These are phyloP conservation scores for Carpinus fangiana DNA, from an alignment of 306 rosid genomes.

Conservation along the genomic window DNA sequence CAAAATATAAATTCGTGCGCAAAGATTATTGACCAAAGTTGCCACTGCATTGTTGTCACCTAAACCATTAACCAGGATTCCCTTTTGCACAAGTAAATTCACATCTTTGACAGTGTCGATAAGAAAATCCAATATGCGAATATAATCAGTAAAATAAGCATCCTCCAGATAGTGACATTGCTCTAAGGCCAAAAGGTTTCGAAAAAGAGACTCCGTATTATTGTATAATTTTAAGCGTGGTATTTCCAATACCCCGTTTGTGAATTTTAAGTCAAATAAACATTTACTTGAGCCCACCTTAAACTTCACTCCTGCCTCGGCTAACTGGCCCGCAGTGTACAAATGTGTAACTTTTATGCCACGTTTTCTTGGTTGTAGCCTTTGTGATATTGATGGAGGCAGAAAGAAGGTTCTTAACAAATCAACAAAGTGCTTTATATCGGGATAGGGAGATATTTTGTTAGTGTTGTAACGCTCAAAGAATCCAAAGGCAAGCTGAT, in stretches of 20 bases:
- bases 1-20: neutral
- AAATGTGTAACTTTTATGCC: rapidly evolving
- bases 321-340: neutral
- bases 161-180: neutral
- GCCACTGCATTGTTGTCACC: conserved; percentile 31
- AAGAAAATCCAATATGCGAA: neutral
- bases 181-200: conserved; percentile 16
- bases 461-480: rapidly evolving
- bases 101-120: conserved; percentile 2
- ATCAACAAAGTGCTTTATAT: neutral
- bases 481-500: rapidly evolving
- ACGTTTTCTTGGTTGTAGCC: rapidly evolving
- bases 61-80: conserved; percentile 25
- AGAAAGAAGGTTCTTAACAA: neutral
- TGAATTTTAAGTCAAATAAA: neutral
- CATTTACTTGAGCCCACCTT: neutral
- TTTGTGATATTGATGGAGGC: neutral
- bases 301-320: conserved; percentile 2
- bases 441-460: rapidly evolving
- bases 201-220: neutral
- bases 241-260: neutral
- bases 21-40: conserved; percentile 25
- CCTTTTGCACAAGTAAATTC: conserved; percentile 25
- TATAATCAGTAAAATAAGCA: neutral
- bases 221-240: rapidly evolving